Conservation (phyloP, 495 filamentous ascomycete species). For the Penicillium paradoxum region DNA sequence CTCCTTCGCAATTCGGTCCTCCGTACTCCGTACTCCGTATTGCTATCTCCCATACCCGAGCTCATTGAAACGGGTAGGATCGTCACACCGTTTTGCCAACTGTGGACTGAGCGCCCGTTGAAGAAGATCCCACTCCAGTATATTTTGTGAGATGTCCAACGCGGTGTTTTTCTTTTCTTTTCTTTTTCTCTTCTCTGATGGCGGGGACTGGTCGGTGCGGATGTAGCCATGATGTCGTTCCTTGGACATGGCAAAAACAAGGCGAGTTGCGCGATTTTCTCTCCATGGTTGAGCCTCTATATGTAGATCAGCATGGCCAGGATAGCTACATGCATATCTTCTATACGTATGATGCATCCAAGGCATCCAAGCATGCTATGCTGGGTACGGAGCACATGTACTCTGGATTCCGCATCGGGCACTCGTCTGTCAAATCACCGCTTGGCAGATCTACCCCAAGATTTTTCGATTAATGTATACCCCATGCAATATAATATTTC, state of each 20-base stretch:
- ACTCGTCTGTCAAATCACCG: too few species aligned
- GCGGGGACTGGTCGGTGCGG: slow-evolving; percentile 15
- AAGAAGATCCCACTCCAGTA: not conserved
- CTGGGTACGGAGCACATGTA: too few species aligned
- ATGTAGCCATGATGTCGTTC: slow-evolving; percentile 2
- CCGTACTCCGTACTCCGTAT: not conserved
- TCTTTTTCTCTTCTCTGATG: slow-evolving; percentile 11
- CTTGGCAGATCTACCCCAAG: too few species aligned
- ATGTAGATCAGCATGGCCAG: not conserved
- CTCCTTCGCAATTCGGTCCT: not conserved
- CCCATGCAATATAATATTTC: too few species aligned
- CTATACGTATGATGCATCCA: not conserved
- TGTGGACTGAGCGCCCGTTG: not conserved
- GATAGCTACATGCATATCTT: not conserved
- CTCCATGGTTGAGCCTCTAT: not conserved
- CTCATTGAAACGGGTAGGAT: not conserved
- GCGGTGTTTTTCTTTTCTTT: slow-evolving; percentile 8
- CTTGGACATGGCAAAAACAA: not conserved
- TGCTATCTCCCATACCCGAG: not conserved
- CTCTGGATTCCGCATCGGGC: too few species aligned
- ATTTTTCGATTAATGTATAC: too few species aligned
- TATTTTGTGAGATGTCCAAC: slow-evolving; percentile 9
- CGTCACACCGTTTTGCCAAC: not conserved
- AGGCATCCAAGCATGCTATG: not conserved
- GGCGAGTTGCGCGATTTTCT: not conserved